A percentile compares a stretch with the other conserved stretches of the same genome.
Conservation (phyloP, 2,329 filamentous ascomycete species). For the Helotiales sp. region DNA sequence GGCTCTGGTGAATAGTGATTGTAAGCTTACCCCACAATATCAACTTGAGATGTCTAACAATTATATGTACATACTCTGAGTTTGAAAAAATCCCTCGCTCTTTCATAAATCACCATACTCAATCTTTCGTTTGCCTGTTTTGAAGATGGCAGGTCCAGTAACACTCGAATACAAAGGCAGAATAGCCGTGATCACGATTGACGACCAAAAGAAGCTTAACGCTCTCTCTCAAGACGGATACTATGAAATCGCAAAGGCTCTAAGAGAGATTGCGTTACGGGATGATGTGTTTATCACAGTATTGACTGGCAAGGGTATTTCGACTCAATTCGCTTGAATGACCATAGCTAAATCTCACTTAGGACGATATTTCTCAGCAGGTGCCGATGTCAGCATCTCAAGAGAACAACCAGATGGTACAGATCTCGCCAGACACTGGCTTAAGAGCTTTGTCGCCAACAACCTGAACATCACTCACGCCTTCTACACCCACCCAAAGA, state of each 20-base stretch:
- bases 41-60: background rate
- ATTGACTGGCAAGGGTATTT: constrained; percentile 71
- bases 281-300: constrained; percentile 85
- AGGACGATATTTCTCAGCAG: constrained; percentile 81
- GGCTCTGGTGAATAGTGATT: background rate
- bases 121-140: too few species aligned
- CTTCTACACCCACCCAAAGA: constrained; percentile 92
- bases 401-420: constrained; percentile 42
- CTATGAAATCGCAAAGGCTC: constrained; percentile 69
- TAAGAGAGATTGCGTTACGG: constrained; percentile 75
- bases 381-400: constrained; percentile 71
- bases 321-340: constrained; percentile 39
- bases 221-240: constrained; percentile 73
- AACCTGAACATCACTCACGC: constrained; percentile 89
- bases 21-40: background rate
- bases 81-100: too few species aligned
- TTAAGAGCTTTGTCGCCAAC: constrained; percentile 73
- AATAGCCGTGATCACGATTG: constrained; percentile 82
- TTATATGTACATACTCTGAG: too few species aligned
- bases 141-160: constrained; percentile 27
- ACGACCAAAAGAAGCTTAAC: constrained; percentile 84
- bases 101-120: too few species aligned
- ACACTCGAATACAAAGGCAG: constrained; percentile 63
- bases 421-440: constrained; percentile 53
- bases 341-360: background rate